Percentiles rank a stretch among this genome's conserved stretches.
Evolutionary conservation across 306 rosid species (phyloP).

Genomic region (Astragalus glycyphyllos): DNA sequence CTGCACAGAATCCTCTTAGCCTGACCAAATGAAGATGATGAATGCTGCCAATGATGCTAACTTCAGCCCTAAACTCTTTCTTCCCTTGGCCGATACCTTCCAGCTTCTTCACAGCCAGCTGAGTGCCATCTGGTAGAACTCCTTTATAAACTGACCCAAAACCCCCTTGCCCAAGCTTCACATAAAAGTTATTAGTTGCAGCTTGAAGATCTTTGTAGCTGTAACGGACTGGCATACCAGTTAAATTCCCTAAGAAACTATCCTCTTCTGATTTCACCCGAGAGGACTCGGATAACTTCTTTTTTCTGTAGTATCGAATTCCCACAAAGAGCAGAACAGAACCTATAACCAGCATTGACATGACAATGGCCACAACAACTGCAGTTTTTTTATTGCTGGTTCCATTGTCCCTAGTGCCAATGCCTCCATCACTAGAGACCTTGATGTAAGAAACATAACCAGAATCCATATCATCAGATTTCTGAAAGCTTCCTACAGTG

Average conservation of each 20-base stretch:
- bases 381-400: slow-evolving; percentile 47
- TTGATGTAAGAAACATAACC: slow-evolving; percentile 72
- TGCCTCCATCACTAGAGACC: slow-evolving; percentile 50
- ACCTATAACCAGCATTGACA: slow-evolving; percentile 54
- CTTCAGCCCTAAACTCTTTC: slow-evolving; percentile 91
- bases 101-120: slow-evolving; percentile 81
- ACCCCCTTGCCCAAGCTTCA: slow-evolving; percentile 88
- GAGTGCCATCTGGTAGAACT: slow-evolving; percentile 68
- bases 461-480: slow-evolving; percentile 44
- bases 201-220: slow-evolving; percentile 67
- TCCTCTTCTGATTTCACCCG: slow-evolving; percentile 72
- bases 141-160: slow-evolving; percentile 90
- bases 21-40: slow-evolving; percentile 83
- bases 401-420: slow-evolving; percentile 43
- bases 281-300: slow-evolving; percentile 50
- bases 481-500: slow-evolving; percentile 66
- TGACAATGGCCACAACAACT: slow-evolving; percentile 56
- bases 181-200: slow-evolving; percentile 73
- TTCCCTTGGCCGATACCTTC: slow-evolving; percentile 90
- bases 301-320: slow-evolving; percentile 52
- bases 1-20: slow-evolving; percentile 84
- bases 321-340: slow-evolving; percentile 53
- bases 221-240: slow-evolving; percentile 77
- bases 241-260: slow-evolving; percentile 70
- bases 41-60: slow-evolving; percentile 87